Evolutionary conservation across 306 rosid genomes (phyloP).

Genomic region (Herpetospermum pedunculosum): DNA sequence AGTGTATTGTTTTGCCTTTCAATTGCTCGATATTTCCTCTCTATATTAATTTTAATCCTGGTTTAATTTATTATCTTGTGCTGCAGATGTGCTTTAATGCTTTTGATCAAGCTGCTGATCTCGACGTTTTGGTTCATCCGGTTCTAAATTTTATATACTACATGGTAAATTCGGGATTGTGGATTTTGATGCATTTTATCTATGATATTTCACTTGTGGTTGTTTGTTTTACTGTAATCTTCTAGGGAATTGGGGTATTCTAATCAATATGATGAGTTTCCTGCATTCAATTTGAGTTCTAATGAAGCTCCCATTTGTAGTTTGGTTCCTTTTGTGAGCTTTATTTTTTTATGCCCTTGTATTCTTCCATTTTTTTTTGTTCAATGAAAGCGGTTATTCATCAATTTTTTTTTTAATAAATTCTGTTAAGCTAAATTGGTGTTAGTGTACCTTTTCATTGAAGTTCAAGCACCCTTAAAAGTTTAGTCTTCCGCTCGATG

Average conservation of each 20-base stretch:
- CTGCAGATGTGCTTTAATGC: conserved; percentile 82
- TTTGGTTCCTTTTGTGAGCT: too few relatives aligned
- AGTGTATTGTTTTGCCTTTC: background rate
- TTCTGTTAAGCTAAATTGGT: background rate
- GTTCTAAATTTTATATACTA: conserved; percentile 74
- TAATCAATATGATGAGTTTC: background rate
- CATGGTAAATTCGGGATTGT: conserved; percentile 14
- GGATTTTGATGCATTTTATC: background rate
- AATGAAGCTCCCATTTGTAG: too few relatives aligned
- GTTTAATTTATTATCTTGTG: conserved; percentile 7
- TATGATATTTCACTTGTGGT: background rate
- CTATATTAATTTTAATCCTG: background rate
- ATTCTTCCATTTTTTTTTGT: too few relatives aligned
- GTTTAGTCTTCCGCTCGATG: background rate
- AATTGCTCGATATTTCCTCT: background rate
- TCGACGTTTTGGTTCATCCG: conserved; percentile 91
- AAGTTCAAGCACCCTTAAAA: background rate
- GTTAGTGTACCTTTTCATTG: background rate
- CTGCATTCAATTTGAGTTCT: background rate
- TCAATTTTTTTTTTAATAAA: too few relatives aligned
- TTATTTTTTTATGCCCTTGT: too few relatives aligned
- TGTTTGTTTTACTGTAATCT: background rate
- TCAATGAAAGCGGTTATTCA: too few relatives aligned
- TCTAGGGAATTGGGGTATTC: background rate
- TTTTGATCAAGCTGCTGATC: conserved; percentile 68